phyloP scores from a whole-genome alignment of 2,329 filamentous ascomycete species.

The Nothophoma quercina region DNA sequence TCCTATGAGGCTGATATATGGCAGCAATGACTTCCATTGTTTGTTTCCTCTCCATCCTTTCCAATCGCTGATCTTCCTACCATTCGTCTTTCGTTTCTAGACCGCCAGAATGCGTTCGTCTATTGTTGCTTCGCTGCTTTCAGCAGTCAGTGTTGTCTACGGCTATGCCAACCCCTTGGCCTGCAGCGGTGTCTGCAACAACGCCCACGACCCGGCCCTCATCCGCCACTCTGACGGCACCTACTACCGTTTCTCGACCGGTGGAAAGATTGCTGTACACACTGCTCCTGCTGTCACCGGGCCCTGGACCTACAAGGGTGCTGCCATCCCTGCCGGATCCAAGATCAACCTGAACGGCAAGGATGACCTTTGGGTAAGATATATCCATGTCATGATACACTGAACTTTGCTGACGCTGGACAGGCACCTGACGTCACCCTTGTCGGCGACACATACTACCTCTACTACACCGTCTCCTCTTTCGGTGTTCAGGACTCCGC shows the following conservation, averaged over 20 bases:
- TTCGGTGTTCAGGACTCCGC: conserved; percentile 68
- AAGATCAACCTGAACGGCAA: conserved; percentile 57
- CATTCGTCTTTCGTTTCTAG: conserved; percentile 5
- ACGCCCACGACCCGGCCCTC: conserved; percentile 59
- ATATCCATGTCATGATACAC: not conserved
- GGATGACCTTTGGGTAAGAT: conserved; percentile 58
- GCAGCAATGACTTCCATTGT: not conserved
- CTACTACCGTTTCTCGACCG: conserved; percentile 64
- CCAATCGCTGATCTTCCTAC: not conserved
- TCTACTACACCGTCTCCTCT: conserved; percentile 71
- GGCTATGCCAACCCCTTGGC: conserved; percentile 51
- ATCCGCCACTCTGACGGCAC: conserved; percentile 58
- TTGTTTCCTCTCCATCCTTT: not conserved
- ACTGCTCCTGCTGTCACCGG: conserved; percentile 57
- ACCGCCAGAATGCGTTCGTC: conserved; percentile 30
- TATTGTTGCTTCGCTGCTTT: conserved; percentile 28
- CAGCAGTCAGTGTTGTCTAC: conserved; percentile 26
- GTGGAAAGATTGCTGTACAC: conserved; percentile 58
- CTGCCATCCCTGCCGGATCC: conserved; percentile 56
- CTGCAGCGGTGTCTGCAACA: conserved; percentile 53
- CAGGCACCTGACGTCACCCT: conserved; percentile 70
- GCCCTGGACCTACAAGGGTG: conserved; percentile 60
- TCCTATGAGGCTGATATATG: conserved; percentile 3
- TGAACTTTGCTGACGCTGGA: not conserved
- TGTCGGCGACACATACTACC: conserved; percentile 66